Base-by-base conservation (phyloP, 192 early-diverging fungal species). In the Umbelopsis isabellina region DNA sequence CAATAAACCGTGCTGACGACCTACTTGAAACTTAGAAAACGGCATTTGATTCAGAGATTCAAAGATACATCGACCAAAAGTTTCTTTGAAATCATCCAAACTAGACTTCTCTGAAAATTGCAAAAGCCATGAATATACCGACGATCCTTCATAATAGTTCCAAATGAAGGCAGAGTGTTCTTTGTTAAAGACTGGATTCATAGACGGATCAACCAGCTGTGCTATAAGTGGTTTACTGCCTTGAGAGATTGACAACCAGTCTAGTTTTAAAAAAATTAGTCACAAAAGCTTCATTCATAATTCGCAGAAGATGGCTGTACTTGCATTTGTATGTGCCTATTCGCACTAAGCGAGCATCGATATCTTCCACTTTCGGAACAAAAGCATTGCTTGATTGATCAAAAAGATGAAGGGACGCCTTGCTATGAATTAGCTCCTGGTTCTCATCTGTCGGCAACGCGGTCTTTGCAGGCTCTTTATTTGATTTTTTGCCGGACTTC, bases 161-260 rank as follows among this genome's bases (percentile, higher is more conserved):
- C 93, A 97, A 53, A 93, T 90, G 50, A 96, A 90, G n/a, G 92
- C 89, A 16, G 51, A 69, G 51, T 88, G 80, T 71, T 88, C 82
- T 52, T 85, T 65, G 77, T 86, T 94, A 75, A 93, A 95, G 23
- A 91, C 85, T 0, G 89, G 86, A 66, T 92, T 90, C 91, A 96
- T 93, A 25, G 80, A 81, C n/a, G 87, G 84, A 61, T 91, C 87
- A 18, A 95, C 50, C 35, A 75, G 69, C 73, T 90, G 87, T n/a
- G 83, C 81, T 35, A 85, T 70, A 22, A 83, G 82, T 65, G 72
- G 77, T 75, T 75, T 2, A 75, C 78, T 45, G n/a, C 83, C 75
- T 33, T 82, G 74, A 10, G 79, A 77, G 0, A 91, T 75, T 48
- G 85, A 80, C 49, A 89, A 78, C 84, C 80, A 88, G 77, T 90